Evolutionary conservation across 352 stramenopile species (phyloP).

Genomic region (Blastocystis sp.): DNA sequence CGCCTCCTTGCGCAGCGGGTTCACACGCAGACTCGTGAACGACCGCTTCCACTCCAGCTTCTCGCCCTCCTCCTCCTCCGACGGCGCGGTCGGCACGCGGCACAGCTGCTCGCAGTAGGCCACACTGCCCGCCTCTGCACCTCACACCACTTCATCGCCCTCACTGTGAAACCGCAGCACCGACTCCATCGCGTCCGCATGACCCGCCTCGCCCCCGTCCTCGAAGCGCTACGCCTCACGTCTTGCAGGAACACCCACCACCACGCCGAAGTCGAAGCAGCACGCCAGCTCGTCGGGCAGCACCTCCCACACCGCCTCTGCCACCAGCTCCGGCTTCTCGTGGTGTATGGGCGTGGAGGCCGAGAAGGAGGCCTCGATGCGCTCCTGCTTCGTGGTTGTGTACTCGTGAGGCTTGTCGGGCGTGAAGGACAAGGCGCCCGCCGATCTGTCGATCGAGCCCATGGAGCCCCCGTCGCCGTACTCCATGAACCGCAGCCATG

Average conservation of each 20-base stretch:
- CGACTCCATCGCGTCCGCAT: background rate
- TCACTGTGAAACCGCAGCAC: background rate
- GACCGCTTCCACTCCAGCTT: slow-evolving; percentile 44
- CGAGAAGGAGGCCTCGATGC: slow-evolving; percentile 35
- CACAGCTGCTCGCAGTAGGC: slow-evolving; percentile 25
- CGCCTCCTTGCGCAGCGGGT: background rate
- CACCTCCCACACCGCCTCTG: slow-evolving; percentile 37
- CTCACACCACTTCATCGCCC: background rate
- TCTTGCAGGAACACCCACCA: background rate
- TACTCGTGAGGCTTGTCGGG: background rate
- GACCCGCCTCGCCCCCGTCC: background rate
- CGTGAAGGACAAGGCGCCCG: background rate
- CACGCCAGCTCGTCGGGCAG: slow-evolving; percentile 10
- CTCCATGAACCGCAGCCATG: slow-evolving; percentile 56
- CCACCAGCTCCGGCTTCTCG: slow-evolving; percentile 19
- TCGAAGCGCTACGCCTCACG: slow-evolving; percentile 24
- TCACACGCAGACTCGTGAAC: background rate
- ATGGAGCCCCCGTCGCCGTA: background rate
- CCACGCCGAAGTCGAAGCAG: slow-evolving; percentile 41
- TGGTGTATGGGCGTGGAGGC: background rate
- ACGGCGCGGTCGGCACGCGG: background rate
- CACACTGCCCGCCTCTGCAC: background rate
- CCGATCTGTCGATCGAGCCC: background rate
- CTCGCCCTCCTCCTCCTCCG: background rate
- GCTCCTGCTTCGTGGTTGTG: background rate